Base-by-base conservation (phyloP, 2,329 filamentous ascomycete genomes). In the Diaporthe sp. region DNA sequence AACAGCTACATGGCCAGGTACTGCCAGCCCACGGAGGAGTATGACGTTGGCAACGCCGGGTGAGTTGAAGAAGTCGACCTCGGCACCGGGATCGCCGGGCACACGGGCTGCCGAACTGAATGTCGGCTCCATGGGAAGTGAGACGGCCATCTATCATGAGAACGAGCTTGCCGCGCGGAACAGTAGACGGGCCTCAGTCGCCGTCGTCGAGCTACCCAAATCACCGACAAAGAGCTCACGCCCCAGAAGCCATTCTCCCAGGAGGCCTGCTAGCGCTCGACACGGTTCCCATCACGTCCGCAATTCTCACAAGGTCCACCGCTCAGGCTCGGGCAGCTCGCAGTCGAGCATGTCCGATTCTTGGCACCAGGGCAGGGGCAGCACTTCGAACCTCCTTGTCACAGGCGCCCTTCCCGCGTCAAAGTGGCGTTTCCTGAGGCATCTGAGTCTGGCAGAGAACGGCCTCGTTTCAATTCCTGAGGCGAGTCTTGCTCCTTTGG, bases 391-490 rank as follows among this genome's bases (percentile, higher is more conserved):
- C 79, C 87, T 97, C 1, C 85, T 96, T 67, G 87, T 90, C 19
- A 88, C 92, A 81, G 92, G 92, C 52, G 89, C 93, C 75, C 87
- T 98, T 22, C 95, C 96, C 55, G 86, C 94, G 0, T 94, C 93
- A 1, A 98, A 98, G 84, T 99, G 97, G 97, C 92, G 96, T 74
- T 98, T 98, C 83, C 85, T 99, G 80, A 93, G 94, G 81, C 96
- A 98, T 84, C 88, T 99, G 55, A 97, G 96, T 81, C 87, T 99
- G 70, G 92, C 96, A 8, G 97, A 98, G 81, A 99, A 98, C 83
- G 93, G 93, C 12, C 88, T 99, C 77, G 97, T 95, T 10, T 91
- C 92, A 7, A 92, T 99, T 77, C 90, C 93, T 54, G 89, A 92
- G 6, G 86, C 91, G 66, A 95, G 96, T 81, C 88, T 99, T 76